These are phyloP conservation scores for Noccaea caerulescens DNA, from an alignment of 345 rosid species.

Conservation along the genomic window DNA sequence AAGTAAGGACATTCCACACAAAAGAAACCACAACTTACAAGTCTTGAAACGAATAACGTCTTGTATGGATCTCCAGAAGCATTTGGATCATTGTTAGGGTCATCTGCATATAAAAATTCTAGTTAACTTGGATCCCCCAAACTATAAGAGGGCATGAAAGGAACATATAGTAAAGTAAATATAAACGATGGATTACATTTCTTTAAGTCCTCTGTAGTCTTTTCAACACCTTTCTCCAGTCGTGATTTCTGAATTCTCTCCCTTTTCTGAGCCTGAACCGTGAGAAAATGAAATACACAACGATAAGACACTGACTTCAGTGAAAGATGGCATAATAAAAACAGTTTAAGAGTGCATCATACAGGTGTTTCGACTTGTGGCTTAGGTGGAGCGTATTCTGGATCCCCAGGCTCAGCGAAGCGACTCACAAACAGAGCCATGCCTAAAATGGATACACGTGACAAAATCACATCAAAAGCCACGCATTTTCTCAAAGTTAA, in stretches of 20 bases:
- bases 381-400: constrained; percentile 79
- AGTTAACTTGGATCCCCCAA: neutral
- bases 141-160: constrained; percentile 12
- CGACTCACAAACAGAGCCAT: constrained; percentile 80
- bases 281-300: neutral
- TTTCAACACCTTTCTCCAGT: constrained; percentile 80
- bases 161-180: neutral
- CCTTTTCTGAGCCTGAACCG: constrained; percentile 60
- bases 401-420: constrained; percentile 85
- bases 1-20: constrained; percentile 14
- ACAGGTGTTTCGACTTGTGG: constrained; percentile 77
- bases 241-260: constrained; percentile 72
- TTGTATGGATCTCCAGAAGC: constrained; percentile 95
- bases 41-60: constrained; percentile 90
- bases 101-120: constrained; percentile 56
- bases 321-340: neutral
- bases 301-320: neutral
- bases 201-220: constrained; percentile 74
- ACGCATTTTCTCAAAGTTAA: neutral
- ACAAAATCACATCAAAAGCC: neutral
- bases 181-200: constrained; percentile 56
- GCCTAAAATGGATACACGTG: constrained; percentile 47
- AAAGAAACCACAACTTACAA: constrained; percentile 52
- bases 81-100: constrained; percentile 72
- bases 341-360: constrained; percentile 33